phyloP scores from a whole-genome alignment of 148 eudicot genomes.

The Heliosperma pusillum region DNA sequence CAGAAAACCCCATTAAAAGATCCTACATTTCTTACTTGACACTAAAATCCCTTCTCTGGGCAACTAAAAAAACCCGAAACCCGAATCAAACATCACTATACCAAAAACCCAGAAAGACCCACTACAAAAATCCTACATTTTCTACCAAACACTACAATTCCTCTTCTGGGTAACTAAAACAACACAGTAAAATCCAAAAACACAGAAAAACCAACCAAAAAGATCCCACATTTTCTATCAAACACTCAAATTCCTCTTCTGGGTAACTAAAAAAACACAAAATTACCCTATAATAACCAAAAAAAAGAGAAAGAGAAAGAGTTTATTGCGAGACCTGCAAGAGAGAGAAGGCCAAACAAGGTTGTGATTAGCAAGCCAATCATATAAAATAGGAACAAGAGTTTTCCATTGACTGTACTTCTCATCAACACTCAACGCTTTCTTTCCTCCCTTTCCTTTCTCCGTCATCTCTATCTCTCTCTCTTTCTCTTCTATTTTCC shows the following conservation, averaged over 20 bases:
- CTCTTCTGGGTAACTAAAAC: neutral
- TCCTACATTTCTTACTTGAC: no score
- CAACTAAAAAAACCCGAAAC: neutral
- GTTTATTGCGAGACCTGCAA: slow-evolving; percentile 53
- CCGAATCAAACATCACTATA: neutral
- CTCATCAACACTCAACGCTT: slow-evolving; percentile 52
- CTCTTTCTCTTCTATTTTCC: slow-evolving; percentile 13
- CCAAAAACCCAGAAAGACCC: neutral
- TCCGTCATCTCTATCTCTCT: slow-evolving; percentile 19
- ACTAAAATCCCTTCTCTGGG: neutral
- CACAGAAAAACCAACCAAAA: slow-evolving; percentile 1
- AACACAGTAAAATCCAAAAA: neutral
- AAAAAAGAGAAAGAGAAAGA: slow-evolving; percentile 1
- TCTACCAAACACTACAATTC: neutral
- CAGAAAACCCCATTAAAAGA: no score
- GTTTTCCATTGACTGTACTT: slow-evolving; percentile 84
- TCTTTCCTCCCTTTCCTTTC: slow-evolving; percentile 23
- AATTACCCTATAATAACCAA: neutral
- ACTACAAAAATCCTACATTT: no score
- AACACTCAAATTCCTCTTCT: neutral
- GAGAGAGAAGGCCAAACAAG: slow-evolving; percentile 96
- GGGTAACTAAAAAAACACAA: neutral
- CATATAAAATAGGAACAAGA: slow-evolving; percentile 77
- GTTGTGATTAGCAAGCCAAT: slow-evolving; percentile 91
- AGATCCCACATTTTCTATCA: neutral